Conservation (phyloP, 768 basidiomycete species). For the Agrocybe chaxingu region DNA sequence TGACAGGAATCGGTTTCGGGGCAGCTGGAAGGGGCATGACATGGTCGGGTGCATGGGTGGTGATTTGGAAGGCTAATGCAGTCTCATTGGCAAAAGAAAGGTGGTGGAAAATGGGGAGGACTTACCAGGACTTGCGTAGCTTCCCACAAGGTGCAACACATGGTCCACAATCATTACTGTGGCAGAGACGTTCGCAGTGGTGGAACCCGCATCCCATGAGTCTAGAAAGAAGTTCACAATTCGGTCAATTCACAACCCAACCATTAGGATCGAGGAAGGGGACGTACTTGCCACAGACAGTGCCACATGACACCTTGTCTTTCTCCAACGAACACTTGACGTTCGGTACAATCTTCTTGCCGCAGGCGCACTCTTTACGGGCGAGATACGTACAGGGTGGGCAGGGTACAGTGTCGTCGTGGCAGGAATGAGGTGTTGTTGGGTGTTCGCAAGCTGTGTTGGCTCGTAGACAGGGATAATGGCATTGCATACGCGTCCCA, state of each 20-base stretch:
- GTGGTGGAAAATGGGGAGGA: conserved; percentile 8
- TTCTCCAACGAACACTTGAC: conserved; percentile 77
- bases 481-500: conserved; percentile 75
- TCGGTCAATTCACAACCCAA: background rate
- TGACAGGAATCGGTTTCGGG: conserved; percentile 78
- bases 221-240: conserved; percentile 26
- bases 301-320: conserved; percentile 83
- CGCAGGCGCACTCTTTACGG: conserved; percentile 81
- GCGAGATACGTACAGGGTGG: conserved; percentile 88
- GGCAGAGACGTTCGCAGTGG: conserved; percentile 79
- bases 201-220: conserved; percentile 86
- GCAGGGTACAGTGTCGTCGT: conserved; percentile 65
- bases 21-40: conserved; percentile 89
- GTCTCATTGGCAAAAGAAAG: background rate
- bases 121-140: conserved; percentile 77
- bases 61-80: conserved; percentile 53
- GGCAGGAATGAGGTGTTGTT: conserved; percentile 74
- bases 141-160: conserved; percentile 85
- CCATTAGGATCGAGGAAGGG: conserved; percentile 6
- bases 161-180: conserved; percentile 74
- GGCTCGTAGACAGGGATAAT: conserved; percentile 72
- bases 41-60: conserved; percentile 75
- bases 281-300: conserved; percentile 68
- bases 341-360: conserved; percentile 77
- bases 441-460: conserved; percentile 82